A percentile compares a stretch with the other conserved stretches of the same genome.
phyloP scores from a whole-genome alignment of 192 early-diverging fungal species.

The Umbelopsis sp. region DNA sequence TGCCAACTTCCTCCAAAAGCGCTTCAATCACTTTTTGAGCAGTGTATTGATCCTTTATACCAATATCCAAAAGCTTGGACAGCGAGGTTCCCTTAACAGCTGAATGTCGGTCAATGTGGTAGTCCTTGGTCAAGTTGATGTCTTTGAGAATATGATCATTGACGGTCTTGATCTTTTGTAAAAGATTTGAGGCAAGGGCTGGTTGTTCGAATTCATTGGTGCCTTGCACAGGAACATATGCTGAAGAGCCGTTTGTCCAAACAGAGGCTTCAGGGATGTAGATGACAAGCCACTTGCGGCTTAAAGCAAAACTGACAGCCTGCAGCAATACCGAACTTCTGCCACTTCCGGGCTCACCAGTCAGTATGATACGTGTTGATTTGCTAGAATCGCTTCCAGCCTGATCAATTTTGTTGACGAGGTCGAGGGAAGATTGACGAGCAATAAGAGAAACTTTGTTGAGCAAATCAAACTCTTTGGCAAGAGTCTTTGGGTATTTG shows the following conservation, averaged over 20 bases:
- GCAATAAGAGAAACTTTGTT: slow-evolving; percentile 45
- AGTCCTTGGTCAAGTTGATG: slow-evolving; percentile 14
- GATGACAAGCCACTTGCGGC: slow-evolving; percentile 54
- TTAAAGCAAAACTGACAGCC: slow-evolving; percentile 46
- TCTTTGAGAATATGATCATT: slow-evolving; percentile 40
- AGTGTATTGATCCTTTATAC: slow-evolving; percentile 44
- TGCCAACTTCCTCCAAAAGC: slow-evolving; percentile 48
- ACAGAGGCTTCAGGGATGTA: slow-evolving; percentile 53
- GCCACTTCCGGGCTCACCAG: slow-evolving; percentile 50
- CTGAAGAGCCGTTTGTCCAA: slow-evolving; percentile 47
- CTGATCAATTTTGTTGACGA: slow-evolving; percentile 42
- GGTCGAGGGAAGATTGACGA: slow-evolving; percentile 42
- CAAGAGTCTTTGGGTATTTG: slow-evolving; percentile 25
- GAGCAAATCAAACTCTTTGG: slow-evolving; percentile 41
- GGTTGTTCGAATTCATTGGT: slow-evolving; percentile 50
- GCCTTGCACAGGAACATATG: slow-evolving; percentile 43
- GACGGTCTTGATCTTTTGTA: slow-evolving; percentile 44
- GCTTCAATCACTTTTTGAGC: slow-evolving; percentile 50
- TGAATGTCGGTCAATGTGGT: slow-evolving; percentile 41
- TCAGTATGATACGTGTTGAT: slow-evolving; percentile 42
- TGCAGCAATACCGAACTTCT: slow-evolving; percentile 55
- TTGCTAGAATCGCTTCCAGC: slow-evolving; percentile 35
- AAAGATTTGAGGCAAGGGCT: slow-evolving; percentile 37
- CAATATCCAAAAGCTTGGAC: slow-evolving; percentile 41
- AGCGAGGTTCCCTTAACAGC: slow-evolving; percentile 35